These are phyloP conservation scores for Rhizomucor pusillus DNA, from an alignment of 371 early-diverging fungal species.

Conservation along the genomic window DNA sequence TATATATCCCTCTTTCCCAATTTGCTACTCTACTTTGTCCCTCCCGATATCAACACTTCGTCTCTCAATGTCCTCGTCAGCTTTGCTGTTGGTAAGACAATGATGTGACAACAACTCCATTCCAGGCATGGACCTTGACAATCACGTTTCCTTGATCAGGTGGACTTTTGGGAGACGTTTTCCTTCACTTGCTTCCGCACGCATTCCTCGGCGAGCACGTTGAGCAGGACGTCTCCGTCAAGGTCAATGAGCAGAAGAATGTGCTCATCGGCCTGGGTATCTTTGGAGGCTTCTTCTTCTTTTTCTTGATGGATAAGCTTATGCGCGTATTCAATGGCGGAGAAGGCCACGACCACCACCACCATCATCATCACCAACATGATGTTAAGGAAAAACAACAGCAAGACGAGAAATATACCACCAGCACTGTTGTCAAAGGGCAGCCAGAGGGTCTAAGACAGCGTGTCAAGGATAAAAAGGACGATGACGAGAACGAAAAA, in stretches of 20 bases:
- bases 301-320: conserved; percentile 78
- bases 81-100: conserved; percentile 70
- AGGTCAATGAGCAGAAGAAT: conserved; percentile 56
- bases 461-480: conserved; percentile 6
- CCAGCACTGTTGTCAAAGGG: conserved; percentile 6
- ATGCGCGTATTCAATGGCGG: conserved; percentile 79
- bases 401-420: conserved; percentile 4
- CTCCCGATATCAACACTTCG: conserved; percentile 71
- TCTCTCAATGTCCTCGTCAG: conserved; percentile 75
- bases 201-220: conserved; percentile 61
- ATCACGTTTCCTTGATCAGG: conserved; percentile 40
- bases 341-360: conserved; percentile 55
- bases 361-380: conserved; percentile 32
- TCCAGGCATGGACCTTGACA: not conserved
- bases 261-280: conserved; percentile 72
- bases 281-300: conserved; percentile 72
- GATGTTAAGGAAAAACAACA: conserved; percentile 10
- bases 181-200: conserved; percentile 82
- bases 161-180: conserved; percentile 83
- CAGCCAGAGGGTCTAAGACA: conserved; percentile 27
- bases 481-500: not conserved
- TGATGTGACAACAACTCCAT: not conserved
- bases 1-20: conserved; percentile 87
- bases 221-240: conserved; percentile 40
- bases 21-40: conserved; percentile 76